Percentiles rank a stretch among this genome's conserved stretches.
phyloP scores from a whole-genome alignment of 1,139 yeast species.

The Suhomyces wounanorum region DNA sequence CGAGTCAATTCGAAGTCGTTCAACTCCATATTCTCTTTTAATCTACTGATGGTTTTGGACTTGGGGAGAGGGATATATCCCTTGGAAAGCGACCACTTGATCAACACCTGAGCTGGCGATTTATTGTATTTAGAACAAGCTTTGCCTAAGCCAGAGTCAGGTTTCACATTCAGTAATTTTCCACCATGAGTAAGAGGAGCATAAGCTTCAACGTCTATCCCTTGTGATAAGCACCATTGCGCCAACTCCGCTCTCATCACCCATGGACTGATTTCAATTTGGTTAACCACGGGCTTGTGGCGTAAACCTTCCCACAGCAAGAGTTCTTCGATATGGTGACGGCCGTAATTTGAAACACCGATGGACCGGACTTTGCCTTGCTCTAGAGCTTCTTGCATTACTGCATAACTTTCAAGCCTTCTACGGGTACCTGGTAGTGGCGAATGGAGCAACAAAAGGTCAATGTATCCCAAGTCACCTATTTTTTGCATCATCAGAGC shows the following conservation, averaged over 20 bases:
- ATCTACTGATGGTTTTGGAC: constrained; percentile 29
- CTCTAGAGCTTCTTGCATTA: constrained; percentile 67
- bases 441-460: constrained; percentile 58
- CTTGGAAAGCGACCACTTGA: constrained; percentile 43
- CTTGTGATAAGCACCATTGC: constrained; percentile 46
- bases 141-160: constrained; percentile 9
- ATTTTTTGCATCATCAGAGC: constrained; percentile 30
- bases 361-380: constrained; percentile 55
- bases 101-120: constrained; percentile 35
- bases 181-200: constrained; percentile 44
- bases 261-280: constrained; percentile 78
- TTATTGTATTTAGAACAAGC: constrained; percentile 26
- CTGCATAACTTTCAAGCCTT: constrained; percentile 59
- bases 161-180: constrained; percentile 20
- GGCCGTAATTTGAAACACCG: constrained; percentile 73
- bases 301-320: constrained; percentile 53
- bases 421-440: constrained; percentile 55
- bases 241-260: constrained; percentile 66
- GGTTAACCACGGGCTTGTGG: constrained; percentile 60
- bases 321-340: constrained; percentile 60
- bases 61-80: constrained; percentile 47
- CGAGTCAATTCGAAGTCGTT: constrained; percentile 50
- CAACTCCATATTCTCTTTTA: constrained; percentile 42
- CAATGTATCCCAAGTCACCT: constrained; percentile 38
- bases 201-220: constrained; percentile 40